Percentiles rank a stretch among this genome's conserved stretches.
These are phyloP conservation scores for Gypsophila paniculata DNA, from an alignment of 179 eudicot species.

Conservation along the genomic window DNA sequence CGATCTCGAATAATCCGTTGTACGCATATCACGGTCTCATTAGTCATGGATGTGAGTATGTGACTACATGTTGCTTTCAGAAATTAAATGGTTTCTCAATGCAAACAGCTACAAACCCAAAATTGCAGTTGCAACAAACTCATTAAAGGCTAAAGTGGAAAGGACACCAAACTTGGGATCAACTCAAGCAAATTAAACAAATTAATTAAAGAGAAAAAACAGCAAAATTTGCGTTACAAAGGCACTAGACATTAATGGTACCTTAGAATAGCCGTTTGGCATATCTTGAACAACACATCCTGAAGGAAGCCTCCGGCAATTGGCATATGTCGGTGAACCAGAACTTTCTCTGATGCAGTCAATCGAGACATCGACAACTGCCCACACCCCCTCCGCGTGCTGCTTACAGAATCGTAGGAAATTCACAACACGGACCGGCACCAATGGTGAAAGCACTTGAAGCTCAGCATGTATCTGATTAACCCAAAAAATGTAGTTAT, in stretches of 20 bases:
- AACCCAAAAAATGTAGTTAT: constrained; percentile 1
- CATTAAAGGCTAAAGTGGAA: constrained; percentile 53
- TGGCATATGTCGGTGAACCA: constrained; percentile 42
- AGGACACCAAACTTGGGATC: constrained; percentile 43
- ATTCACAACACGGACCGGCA: constrained; percentile 75
- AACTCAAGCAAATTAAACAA: constrained; percentile 36
- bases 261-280: constrained; percentile 98
- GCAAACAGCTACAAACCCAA: constrained; percentile 38
- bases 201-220: neutral
- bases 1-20: no score
- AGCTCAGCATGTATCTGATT: constrained; percentile 86
- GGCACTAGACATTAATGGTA: constrained; percentile 24
- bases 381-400: constrained; percentile 93
- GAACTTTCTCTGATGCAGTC: constrained; percentile 59
- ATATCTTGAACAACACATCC: constrained; percentile 94
- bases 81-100: constrained; percentile 34
- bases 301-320: constrained; percentile 89
- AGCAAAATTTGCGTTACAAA: neutral
- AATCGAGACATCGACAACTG: constrained; percentile 84
- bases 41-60: neutral
- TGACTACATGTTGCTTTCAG: constrained; percentile 34
- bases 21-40: neutral
- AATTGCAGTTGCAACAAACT: constrained; percentile 62
- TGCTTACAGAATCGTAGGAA: constrained; percentile 96
- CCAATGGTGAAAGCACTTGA: constrained; percentile 86